phyloP scores from a whole-genome alignment of 345 rosid species.

The Lepidium sativum region DNA sequence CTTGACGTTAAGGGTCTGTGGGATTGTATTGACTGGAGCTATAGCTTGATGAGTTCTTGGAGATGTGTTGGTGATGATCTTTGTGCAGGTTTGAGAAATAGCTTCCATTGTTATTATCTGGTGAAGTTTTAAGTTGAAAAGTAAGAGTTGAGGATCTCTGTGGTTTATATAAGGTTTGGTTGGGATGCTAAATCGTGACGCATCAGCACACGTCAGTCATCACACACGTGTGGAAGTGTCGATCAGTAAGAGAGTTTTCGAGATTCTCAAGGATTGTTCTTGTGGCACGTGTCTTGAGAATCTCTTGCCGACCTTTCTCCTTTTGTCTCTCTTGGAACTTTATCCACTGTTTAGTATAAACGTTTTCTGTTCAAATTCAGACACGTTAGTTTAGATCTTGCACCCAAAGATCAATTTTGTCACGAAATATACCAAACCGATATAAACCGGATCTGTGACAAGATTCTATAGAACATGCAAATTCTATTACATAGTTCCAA shows the following conservation, averaged over 20 bases:
- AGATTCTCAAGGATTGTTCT: constrained; percentile 2
- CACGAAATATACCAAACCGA: background rate
- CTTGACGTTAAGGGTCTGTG: background rate
- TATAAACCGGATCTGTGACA: background rate
- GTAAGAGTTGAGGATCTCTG: background rate
- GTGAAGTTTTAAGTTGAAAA: background rate
- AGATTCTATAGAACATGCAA: background rate
- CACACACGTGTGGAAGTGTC: constrained; percentile 15
- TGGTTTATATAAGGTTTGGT: constrained; percentile 16
- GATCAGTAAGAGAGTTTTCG: constrained; percentile 20
- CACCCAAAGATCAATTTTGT: background rate
- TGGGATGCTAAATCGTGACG: background rate
- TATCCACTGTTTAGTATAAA: background rate
- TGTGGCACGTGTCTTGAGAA: constrained; percentile 3
- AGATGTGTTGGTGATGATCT: constrained; percentile 10
- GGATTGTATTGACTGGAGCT: background rate
- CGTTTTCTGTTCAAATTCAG: background rate
- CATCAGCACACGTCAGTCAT: background rate
- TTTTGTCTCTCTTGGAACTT: background rate
- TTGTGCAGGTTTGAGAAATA: constrained; percentile 11
- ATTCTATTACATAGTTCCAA: background rate
- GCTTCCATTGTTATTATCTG: constrained; percentile 8
- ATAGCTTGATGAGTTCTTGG: background rate
- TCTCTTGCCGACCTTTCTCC: constrained; percentile 11
- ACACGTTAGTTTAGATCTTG: constrained; percentile 2